phyloP scores from a whole-genome alignment of 2,329 filamentous ascomycete species.

The Pseudocercospora eumusae region DNA sequence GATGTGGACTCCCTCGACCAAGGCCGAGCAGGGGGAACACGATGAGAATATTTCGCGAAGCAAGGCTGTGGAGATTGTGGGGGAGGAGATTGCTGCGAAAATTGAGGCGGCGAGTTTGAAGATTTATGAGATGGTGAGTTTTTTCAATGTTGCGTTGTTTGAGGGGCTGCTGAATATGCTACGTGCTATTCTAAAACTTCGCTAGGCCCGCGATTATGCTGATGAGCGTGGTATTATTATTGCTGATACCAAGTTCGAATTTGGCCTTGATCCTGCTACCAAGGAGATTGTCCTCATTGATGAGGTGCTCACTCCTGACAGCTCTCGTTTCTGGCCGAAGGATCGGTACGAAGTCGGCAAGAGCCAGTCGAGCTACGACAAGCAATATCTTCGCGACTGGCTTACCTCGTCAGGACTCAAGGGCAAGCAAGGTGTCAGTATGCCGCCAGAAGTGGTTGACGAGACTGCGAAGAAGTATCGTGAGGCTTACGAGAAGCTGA shows the following conservation, averaged over 20 bases:
- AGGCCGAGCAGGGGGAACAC: constrained; percentile 75
- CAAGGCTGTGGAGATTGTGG: constrained; percentile 62
- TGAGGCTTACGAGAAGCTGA: constrained; percentile 70
- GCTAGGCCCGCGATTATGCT: constrained; percentile 64
- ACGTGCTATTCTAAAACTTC: too few relatives aligned
- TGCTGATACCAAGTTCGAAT: constrained; percentile 77
- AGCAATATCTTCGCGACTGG: constrained; percentile 75
- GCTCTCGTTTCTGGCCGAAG: constrained; percentile 81
- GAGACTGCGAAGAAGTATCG: constrained; percentile 72
- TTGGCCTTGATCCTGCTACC: constrained; percentile 62
- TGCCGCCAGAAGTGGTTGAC: constrained; percentile 70
- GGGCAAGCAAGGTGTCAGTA: constrained; percentile 69
- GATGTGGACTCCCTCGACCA: constrained; percentile 80
- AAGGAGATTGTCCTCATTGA: constrained; percentile 74
- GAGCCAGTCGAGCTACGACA: constrained; percentile 83
- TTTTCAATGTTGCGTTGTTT: too few relatives aligned
- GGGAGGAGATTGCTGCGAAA: constrained; percentile 62
- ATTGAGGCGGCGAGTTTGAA: constrained; percentile 66
- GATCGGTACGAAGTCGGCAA: constrained; percentile 70
- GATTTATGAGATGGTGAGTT: constrained; percentile 61
- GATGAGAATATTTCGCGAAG: constrained; percentile 83
- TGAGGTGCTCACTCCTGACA: constrained; percentile 77
- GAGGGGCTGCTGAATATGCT: too few relatives aligned
- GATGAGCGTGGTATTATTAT: constrained; percentile 70
- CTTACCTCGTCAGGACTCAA: constrained; percentile 71